phyloP scores from a whole-genome alignment of 2,329 filamentous ascomycete species.

The Dissoconium aciculare region DNA sequence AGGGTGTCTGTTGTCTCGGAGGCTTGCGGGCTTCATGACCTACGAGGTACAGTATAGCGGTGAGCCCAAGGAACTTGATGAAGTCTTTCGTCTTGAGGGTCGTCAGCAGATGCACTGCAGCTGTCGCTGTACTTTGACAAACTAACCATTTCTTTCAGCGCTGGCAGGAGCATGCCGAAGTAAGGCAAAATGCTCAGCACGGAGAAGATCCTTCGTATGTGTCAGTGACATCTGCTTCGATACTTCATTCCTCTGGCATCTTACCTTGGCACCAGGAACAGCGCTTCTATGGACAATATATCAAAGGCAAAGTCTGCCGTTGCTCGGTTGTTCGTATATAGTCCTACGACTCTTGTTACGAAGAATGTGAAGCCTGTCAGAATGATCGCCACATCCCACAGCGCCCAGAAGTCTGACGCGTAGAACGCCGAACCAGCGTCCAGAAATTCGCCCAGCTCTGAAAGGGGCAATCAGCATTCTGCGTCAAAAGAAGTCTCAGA shows the following conservation, averaged over 20 bases:
- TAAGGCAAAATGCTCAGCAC: conserved; percentile 76
- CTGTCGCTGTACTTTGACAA: not conserved
- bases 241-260: too few species aligned
- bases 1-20: too few species aligned
- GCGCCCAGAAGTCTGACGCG: conserved; percentile 66
- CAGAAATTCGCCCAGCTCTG: conserved; percentile 54
- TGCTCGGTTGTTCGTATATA: conserved; percentile 42
- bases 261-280: conserved; percentile 69
- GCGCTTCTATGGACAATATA: conserved; percentile 71
- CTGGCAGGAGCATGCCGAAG: conserved; percentile 79
- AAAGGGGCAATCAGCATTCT: too few species aligned
- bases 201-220: conserved; percentile 53
- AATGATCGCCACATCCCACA: conserved; percentile 37
- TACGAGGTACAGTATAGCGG: conserved; percentile 64
- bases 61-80: conserved; percentile 63
- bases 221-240: not conserved
- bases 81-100: conserved; percentile 59
- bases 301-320: conserved; percentile 75
- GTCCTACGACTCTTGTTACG: conserved; percentile 49
- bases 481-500: too few species aligned
- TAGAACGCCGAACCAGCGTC: conserved; percentile 83
- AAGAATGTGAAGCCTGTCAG: conserved; percentile 42
- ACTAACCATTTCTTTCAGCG: conserved; percentile 72
- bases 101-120: conserved; percentile 3
- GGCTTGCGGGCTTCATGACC: not conserved